These are phyloP conservation scores for Rhodotorula graminis DNA, from an alignment of 768 basidiomycete genomes.

Conservation along the genomic window DNA sequence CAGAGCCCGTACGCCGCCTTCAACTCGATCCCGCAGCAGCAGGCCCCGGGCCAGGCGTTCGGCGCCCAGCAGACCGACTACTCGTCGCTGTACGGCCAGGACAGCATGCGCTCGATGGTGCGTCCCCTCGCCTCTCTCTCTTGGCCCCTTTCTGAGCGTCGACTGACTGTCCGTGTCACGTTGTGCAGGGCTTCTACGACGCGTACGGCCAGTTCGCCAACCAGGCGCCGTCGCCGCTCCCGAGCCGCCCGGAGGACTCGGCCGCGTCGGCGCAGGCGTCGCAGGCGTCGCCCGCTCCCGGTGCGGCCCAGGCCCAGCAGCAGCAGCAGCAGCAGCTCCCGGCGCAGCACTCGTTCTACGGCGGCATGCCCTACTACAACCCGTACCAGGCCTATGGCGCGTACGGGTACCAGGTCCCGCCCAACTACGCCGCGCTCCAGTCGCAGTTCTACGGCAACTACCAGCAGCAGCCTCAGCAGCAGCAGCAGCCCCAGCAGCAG, in stretches of 20 bases:
- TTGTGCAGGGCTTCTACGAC: constrained; percentile 30
- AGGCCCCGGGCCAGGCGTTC: constrained; percentile 31
- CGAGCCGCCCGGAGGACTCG: constrained; percentile 30
- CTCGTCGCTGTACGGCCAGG: constrained; percentile 35
- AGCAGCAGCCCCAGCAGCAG: neutral
- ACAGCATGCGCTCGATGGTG: neutral
- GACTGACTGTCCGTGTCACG: neutral
- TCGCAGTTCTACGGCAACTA: constrained; percentile 24
- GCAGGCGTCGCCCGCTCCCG: constrained; percentile 3
- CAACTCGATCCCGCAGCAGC: constrained; percentile 34
- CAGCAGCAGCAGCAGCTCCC: constrained; percentile 14
- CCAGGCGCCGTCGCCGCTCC: constrained; percentile 37
- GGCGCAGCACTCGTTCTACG: neutral
- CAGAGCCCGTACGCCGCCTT: constrained; percentile 33
- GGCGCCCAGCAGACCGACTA: constrained; percentile 36
- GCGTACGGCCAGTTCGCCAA: constrained; percentile 33
- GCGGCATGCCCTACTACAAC: constrained; percentile 7
- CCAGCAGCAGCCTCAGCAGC: constrained; percentile 6
- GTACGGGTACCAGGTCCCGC: constrained; percentile 32
- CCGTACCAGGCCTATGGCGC: constrained; percentile 19
- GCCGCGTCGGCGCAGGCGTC: neutral
- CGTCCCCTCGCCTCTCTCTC: neutral
- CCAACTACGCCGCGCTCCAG: constrained; percentile 14
- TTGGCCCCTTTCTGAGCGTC: neutral
- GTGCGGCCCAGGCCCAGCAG: constrained; percentile 22